phyloP scores from a whole-genome alignment of 352 stramenopile species.

The Phytophthora cactorum region DNA sequence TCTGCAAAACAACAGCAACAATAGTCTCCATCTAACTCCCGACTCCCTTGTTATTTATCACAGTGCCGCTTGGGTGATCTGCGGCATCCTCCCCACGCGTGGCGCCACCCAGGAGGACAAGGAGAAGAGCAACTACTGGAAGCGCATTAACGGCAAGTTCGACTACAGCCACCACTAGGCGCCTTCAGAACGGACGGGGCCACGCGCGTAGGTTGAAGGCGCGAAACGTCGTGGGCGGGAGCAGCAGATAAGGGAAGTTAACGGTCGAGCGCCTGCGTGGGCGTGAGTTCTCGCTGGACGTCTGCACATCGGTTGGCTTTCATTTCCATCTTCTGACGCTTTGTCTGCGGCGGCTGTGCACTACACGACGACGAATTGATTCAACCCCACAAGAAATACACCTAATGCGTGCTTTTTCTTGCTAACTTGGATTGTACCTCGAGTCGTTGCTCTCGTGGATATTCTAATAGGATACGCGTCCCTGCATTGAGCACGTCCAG shows the following conservation, averaged over 20 bases:
- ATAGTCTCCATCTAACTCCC: no score
- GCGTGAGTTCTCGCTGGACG: constrained; percentile 4
- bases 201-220: constrained; percentile 10
- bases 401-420: constrained; percentile 32
- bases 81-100: constrained; percentile 80
- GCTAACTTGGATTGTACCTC: constrained; percentile 10
- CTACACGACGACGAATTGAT: constrained; percentile 27
- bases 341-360: not conserved
- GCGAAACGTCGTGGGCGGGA: not conserved
- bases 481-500: constrained; percentile 3
- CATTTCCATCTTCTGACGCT: not conserved
- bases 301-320: not conserved
- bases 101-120: constrained; percentile 83
- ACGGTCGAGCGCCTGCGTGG: not conserved
- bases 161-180: constrained; percentile 81
- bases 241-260: not conserved
- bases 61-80: constrained; percentile 82
- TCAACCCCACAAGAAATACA: constrained; percentile 35
- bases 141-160: constrained; percentile 86
- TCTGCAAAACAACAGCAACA: no score
- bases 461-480: not conserved
- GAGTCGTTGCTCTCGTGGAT: not conserved
- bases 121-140: constrained; percentile 88
- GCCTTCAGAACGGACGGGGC: not conserved
- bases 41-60: not conserved